Conservation (phyloP, 768 basidiomycete genomes). For the Piloderma croceum region DNA sequence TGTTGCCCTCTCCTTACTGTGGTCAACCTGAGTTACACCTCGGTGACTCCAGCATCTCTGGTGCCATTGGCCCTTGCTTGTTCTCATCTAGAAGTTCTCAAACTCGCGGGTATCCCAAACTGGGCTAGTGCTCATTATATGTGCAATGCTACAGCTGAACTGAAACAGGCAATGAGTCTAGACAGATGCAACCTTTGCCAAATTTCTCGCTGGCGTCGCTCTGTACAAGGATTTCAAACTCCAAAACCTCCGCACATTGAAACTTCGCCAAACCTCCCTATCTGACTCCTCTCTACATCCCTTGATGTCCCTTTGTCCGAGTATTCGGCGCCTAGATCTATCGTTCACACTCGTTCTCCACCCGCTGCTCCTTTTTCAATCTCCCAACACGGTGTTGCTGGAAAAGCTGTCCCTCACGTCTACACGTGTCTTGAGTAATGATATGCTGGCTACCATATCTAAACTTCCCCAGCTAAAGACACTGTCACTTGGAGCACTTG, state of each 20-base stretch:
- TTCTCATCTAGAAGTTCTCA: conserved; percentile 45
- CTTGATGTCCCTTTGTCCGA: conserved; percentile 43
- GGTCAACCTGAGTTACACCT: conserved; percentile 60
- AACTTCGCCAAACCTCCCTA: conserved; percentile 50
- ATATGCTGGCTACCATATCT: conserved; percentile 36
- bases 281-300: conserved; percentile 43
- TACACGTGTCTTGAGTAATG: conserved; percentile 36
- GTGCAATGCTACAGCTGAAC: too few species aligned
- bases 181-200: conserved; percentile 54
- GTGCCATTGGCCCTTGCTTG: conserved; percentile 37
- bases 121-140: conserved; percentile 53
- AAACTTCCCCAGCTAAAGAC: conserved; percentile 38
- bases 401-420: conserved; percentile 65
- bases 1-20: conserved; percentile 38
- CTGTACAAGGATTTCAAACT: conserved; percentile 27
- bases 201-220: conserved; percentile 30
- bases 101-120: conserved; percentile 55
- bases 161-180: conserved; percentile 19
- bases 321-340: conserved; percentile 50
- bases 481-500: conserved; percentile 56
- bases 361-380: conserved; percentile 18
- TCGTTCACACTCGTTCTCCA: conserved; percentile 57
- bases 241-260: conserved; percentile 44
- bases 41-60: conserved; percentile 44
- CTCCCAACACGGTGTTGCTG: conserved; percentile 20